Conservation (phyloP, 2,329 filamentous ascomycete species). For the Fusarium sp. region DNA sequence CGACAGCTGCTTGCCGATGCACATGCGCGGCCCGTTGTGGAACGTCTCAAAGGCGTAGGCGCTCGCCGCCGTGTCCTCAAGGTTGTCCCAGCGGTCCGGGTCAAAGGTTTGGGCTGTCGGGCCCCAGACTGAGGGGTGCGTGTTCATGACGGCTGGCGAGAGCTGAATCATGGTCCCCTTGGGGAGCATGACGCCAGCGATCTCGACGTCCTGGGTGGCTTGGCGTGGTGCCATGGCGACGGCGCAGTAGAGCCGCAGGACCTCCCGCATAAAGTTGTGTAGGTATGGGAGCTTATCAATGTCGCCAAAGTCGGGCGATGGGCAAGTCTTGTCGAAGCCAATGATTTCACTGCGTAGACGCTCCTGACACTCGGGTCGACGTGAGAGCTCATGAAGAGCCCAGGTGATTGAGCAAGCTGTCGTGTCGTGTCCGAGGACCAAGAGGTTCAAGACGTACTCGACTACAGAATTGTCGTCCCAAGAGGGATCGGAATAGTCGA, state of each 20-base stretch:
- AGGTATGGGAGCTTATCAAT: constrained; percentile 52
- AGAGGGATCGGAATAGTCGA: constrained; percentile 44
- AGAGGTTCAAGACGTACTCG: constrained; percentile 54
- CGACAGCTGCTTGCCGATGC: constrained; percentile 53
- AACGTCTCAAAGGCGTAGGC: constrained; percentile 52
- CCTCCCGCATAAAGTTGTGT: constrained; percentile 58
- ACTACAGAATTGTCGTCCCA: constrained; percentile 45
- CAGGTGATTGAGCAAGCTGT: constrained; percentile 57
- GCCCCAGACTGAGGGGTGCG: constrained; percentile 54
- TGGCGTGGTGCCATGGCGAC: constrained; percentile 51
- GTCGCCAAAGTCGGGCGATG: constrained; percentile 28
- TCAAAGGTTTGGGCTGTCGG: constrained; percentile 48
- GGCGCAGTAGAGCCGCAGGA: constrained; percentile 57
- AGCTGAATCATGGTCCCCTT: constrained; percentile 54
- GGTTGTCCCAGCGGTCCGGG: constrained; percentile 53
- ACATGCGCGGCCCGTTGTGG: constrained; percentile 52
- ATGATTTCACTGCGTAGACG: constrained; percentile 54
- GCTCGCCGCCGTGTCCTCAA: constrained; percentile 38
- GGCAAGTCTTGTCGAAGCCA: constrained; percentile 19
- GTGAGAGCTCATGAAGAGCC: constrained; percentile 55
- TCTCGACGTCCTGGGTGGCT: constrained; percentile 47
- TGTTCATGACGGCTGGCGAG: constrained; percentile 51
- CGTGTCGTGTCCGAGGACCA: constrained; percentile 59
- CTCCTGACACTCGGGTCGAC: constrained; percentile 51
- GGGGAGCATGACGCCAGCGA: constrained; percentile 52